phyloP scores from a whole-genome alignment of 257 asterid species.

The Solanum pimpinellifolium region DNA sequence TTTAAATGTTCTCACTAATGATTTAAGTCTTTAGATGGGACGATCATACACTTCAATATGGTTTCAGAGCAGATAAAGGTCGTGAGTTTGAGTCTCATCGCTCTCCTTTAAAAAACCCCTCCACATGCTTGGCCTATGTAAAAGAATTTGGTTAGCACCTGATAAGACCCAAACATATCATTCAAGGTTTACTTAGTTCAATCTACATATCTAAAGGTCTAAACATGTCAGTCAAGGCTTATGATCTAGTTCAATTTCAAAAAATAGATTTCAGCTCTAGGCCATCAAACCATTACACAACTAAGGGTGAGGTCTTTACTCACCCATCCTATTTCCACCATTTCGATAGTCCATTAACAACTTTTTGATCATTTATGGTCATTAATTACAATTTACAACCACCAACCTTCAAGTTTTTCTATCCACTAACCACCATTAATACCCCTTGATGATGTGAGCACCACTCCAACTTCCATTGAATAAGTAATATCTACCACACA shows the following conservation, averaged over 20 bases:
- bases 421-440: not conserved
- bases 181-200: not conserved
- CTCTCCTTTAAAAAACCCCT: not conserved
- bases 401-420: not conserved
- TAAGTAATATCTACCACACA: not conserved
- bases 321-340: not conserved
- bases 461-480: not conserved
- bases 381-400: not conserved
- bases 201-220: not conserved
- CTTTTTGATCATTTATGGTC: not conserved
- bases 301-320: not conserved
- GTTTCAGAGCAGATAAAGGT: not conserved
- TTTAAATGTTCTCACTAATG: not conserved
- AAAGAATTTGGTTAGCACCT: not conserved
- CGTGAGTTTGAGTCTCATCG: not conserved
- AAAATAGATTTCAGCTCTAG: not conserved
- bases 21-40: not conserved
- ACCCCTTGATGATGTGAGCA: not conserved
- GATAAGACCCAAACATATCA: not conserved
- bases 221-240: not conserved
- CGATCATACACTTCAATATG: not conserved
- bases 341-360: not conserved
- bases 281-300: not conserved
- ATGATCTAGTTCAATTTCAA: not conserved
- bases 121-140: not conserved